A percentile compares a stretch with the other conserved stretches of the same genome.
These are phyloP conservation scores for Myrica gale DNA, from an alignment of 306 rosid genomes.

Conservation along the genomic window DNA sequence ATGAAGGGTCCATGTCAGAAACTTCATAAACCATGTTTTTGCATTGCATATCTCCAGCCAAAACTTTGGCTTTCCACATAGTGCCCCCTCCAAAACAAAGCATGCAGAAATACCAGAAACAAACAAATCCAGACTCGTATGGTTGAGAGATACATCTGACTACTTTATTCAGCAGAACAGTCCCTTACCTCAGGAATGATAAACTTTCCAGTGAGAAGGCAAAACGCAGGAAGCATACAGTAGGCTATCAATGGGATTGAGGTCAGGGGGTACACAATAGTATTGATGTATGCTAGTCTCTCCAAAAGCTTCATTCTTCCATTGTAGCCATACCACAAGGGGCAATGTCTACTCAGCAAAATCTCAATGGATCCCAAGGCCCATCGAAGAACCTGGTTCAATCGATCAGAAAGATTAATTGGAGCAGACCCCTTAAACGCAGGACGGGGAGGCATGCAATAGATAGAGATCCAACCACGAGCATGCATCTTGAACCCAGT, in stretches of 20 bases:
- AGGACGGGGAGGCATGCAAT: constrained; percentile 97
- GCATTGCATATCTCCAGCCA: background rate
- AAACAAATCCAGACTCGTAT: background rate
- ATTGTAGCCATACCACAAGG: constrained; percentile 97
- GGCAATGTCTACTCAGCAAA: constrained; percentile 97
- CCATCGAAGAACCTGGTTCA: constrained; percentile 99
- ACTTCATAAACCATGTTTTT: background rate
- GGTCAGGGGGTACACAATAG: constrained; percentile 91
- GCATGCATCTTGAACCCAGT: constrained; percentile 99
- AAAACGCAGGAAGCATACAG: constrained; percentile 91
- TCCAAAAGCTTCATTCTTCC: constrained; percentile 73
- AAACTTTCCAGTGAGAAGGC: constrained; percentile 91
- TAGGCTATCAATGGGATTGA: constrained; percentile 87
- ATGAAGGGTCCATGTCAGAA: background rate
- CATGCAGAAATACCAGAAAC: background rate
- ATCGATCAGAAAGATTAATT: constrained; percentile 98
- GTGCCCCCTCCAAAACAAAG: background rate
- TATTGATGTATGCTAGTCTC: constrained; percentile 92
- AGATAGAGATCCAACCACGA: constrained; percentile 97
- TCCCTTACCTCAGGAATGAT: constrained; percentile 88
- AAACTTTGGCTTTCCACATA: background rate
- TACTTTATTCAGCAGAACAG: constrained; percentile 15
- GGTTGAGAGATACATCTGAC: background rate
- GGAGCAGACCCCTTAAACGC: constrained; percentile 99
- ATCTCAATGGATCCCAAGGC: constrained; percentile 99